phyloP scores from a whole-genome alignment of 202 grass and related monocot species.

The Zizania palustris region DNA sequence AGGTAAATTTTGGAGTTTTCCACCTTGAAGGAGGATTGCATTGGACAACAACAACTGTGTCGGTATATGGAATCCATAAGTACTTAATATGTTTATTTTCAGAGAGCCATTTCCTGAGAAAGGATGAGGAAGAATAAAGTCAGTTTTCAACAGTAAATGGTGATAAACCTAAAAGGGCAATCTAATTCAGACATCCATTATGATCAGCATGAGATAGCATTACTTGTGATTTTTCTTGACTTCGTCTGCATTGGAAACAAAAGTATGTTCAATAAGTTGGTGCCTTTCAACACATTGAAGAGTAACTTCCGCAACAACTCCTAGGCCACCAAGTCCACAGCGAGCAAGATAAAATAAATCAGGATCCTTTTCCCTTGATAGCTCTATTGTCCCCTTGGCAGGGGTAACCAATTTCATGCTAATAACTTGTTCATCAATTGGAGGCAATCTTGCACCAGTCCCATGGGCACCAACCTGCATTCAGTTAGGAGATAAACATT shows the following conservation, averaged over 20 bases:
- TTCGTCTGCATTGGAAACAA: constrained; percentile 68
- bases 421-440: constrained; percentile 85
- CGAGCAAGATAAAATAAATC: constrained; percentile 90
- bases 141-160: constrained; percentile 26
- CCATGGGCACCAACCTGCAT: constrained; percentile 84
- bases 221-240: constrained; percentile 97
- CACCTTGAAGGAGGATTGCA: constrained; percentile 82
- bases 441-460: constrained; percentile 79
- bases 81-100: constrained; percentile 94
- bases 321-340: constrained; percentile 73
- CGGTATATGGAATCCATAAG: constrained; percentile 82
- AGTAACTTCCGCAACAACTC: constrained; percentile 82
- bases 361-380: constrained; percentile 83
- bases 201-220: constrained; percentile 15
- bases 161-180: constrained; percentile 19
- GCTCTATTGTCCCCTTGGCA: constrained; percentile 74
- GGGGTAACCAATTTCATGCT: constrained; percentile 94
- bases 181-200: constrained; percentile 17
- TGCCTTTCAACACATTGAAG: constrained; percentile 83
- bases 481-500: constrained; percentile 31
- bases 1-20: constrained; percentile 67
- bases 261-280: constrained; percentile 91
- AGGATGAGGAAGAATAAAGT: constrained; percentile 7
- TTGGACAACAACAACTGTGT: constrained; percentile 71
- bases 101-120: constrained; percentile 85